Evolutionary conservation across 805 yeast species (phyloP).

Genomic region (Myxozyma lipomycoides): DNA sequence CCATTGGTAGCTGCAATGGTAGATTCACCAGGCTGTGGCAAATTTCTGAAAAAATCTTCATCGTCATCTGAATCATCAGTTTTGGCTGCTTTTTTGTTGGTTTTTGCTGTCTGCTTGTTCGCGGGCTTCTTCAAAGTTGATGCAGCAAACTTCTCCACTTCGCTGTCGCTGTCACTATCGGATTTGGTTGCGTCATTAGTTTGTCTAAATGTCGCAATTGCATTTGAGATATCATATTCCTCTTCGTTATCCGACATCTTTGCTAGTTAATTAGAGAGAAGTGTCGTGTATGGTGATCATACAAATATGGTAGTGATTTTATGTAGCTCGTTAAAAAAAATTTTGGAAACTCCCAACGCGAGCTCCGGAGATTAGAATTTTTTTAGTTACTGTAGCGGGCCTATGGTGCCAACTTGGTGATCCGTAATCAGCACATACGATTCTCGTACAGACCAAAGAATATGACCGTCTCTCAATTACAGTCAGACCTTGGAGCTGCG

Average conservation of each 20-base stretch:
- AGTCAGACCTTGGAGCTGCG: background rate
- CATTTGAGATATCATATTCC: conserved; percentile 22
- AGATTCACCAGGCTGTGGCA: conserved; percentile 9
- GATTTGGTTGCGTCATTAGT: conserved; percentile 1
- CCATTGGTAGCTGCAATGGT: background rate
- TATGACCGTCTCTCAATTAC: too few species aligned
- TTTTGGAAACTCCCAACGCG: background rate
- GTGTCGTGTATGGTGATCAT: too few species aligned
- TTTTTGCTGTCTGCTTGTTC: conserved; percentile 17
- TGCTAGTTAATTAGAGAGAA: too few species aligned
- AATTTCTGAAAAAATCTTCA: conserved; percentile 39
- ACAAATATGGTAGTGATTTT: too few species aligned
- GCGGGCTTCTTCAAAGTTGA: conserved; percentile 28
- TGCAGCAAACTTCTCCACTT: conserved; percentile 30
- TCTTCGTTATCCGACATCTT: conserved; percentile 26
- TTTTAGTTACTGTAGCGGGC: too few species aligned
- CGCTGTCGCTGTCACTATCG: conserved; percentile 15
- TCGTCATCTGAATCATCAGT: conserved; percentile 42
- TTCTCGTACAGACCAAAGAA: too few species aligned
- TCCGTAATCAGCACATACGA: too few species aligned
- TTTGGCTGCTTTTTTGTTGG: conserved; percentile 33
- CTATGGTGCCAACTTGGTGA: too few species aligned
- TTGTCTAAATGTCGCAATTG: conserved; percentile 15
- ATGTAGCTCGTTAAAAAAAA: background rate
- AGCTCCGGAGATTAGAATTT: too few species aligned